Conservation (phyloP, 2,329 filamentous ascomycete species). For the Aureobasidium sp. region DNA sequence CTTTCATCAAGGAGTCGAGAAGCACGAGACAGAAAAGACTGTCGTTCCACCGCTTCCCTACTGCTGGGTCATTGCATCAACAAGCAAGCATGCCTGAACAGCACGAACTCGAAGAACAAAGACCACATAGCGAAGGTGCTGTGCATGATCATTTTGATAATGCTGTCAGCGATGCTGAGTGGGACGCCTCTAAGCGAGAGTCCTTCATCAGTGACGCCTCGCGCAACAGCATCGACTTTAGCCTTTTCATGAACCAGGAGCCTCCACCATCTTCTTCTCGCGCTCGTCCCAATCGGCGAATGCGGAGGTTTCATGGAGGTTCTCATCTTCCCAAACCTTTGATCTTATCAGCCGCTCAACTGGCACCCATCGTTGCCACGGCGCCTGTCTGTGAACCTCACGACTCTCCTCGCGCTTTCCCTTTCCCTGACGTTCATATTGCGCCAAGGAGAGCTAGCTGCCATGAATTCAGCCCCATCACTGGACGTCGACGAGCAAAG, state of each 20-base stretch:
- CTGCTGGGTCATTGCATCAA: conserved; percentile 23
- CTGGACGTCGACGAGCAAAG: conserved; percentile 20
- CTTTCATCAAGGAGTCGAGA: conserved; percentile 20
- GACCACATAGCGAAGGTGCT: background rate
- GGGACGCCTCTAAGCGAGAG: conserved; percentile 14
- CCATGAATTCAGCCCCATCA: conserved; percentile 8
- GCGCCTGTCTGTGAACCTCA: conserved; percentile 24
- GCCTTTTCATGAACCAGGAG: background rate
- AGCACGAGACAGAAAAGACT: conserved; percentile 10
- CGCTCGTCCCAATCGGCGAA: conserved; percentile 22
- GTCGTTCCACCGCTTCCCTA: conserved; percentile 31
- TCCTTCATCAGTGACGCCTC: conserved; percentile 11
- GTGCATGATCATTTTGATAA: conserved; percentile 1
- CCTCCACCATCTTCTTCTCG: background rate
- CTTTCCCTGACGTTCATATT: conserved; percentile 16
- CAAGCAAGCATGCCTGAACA: background rate
- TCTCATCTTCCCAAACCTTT: conserved; percentile 28
- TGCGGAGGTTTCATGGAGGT: conserved; percentile 32
- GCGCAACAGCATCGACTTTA: conserved; percentile 10
- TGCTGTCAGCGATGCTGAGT: conserved; percentile 4
- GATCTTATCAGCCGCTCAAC: conserved; percentile 29
- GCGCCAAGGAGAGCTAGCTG: background rate
- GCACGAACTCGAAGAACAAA: background rate
- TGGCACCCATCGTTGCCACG: conserved; percentile 22
- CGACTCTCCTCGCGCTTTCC: conserved; percentile 19